Conservation (phyloP, 345 rosid species). For the Kandelia obovata region DNA sequence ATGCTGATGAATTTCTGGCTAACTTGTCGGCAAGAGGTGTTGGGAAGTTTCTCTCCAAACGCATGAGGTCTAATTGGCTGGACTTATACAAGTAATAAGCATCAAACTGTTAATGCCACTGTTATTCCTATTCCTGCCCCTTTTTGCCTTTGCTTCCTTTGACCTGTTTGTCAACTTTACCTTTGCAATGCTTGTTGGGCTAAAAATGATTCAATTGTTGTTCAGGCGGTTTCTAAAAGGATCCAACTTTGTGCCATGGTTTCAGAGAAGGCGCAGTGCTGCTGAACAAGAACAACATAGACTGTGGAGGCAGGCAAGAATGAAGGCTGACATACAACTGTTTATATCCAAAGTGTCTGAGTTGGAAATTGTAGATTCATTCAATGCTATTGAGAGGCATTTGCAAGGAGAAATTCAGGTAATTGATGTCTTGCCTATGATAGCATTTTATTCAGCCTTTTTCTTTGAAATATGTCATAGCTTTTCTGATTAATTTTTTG, state of each 20-base stretch:
- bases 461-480: background rate
- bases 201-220: constrained; percentile 16
- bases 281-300: constrained; percentile 85
- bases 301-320: constrained; percentile 84
- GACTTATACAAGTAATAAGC: constrained; percentile 75
- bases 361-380: constrained; percentile 86
- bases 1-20: constrained; percentile 66
- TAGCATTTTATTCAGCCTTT: background rate
- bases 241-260: constrained; percentile 94
- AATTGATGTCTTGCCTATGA: constrained; percentile 9
- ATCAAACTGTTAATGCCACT: constrained; percentile 3
- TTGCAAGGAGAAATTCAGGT: constrained; percentile 70
- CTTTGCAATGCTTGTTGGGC: constrained; percentile 18
- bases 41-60: constrained; percentile 85
- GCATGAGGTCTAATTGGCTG: constrained; percentile 97
- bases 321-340: constrained; percentile 62
- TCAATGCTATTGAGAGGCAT: constrained; percentile 82
- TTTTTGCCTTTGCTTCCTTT: constrained; percentile 9
- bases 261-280: constrained; percentile 69
- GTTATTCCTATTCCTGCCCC: constrained; percentile 5
- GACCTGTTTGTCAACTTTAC: constrained; percentile 2
- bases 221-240: constrained; percentile 87
- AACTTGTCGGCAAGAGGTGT: constrained; percentile 81
- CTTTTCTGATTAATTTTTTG: background rate
- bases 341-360: constrained; percentile 72